Evolutionary conservation across 2,329 filamentous ascomycete genomes (phyloP), one percentile per base, ranked within the genome.

Genomic region (Pyrenophora tritici-repentis): DNA sequence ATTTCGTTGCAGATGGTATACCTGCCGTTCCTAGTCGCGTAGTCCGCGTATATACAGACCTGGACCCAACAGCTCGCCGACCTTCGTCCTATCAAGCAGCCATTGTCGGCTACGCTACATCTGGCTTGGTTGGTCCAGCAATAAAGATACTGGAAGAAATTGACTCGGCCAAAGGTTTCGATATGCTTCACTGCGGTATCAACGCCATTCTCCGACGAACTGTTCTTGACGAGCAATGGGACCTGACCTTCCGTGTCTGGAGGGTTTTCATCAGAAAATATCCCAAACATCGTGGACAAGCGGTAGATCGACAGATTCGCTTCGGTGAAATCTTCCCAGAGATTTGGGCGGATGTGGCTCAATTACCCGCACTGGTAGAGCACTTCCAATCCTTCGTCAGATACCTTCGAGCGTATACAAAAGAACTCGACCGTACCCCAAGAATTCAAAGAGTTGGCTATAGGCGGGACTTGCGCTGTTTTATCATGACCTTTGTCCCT

Each of bases 21-120:
- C 39, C 63, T 2, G 41, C 72, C 18, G 74, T 82, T 61, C 67
- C 75, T 12, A 71, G 73, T 49, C 75, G 78, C 39, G 70, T 74
- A 14, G 70, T 77, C 41, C 55, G 71, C n/a, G 53, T 84, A 7
- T 84, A 84, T 59, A 63, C 76, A 24, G 50, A 57, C 3, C 73
- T 82, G 20, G 62, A 72, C 3, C 18, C 52, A 1, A 46, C 70
- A 7, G 47, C 72, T 32, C 76, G 79, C 20, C 73, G 69, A 2
- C 58, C 68, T 6, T 67, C 70, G 4, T 75, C 79, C 44, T 84
- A 82, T 61, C 62, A 73, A 43, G 63, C 72, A 34, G 73, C 77
- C 20, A 73, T 79, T 17, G 69, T 70, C 36, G 75, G 81, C 17
- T 74, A 78, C 51, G 55, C 82, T 20, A 64, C 59, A n/a, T 65